These are phyloP conservation scores for Xylaria sp. DNA, from an alignment of 2,329 filamentous ascomycete genomes.

Conservation along the genomic window DNA sequence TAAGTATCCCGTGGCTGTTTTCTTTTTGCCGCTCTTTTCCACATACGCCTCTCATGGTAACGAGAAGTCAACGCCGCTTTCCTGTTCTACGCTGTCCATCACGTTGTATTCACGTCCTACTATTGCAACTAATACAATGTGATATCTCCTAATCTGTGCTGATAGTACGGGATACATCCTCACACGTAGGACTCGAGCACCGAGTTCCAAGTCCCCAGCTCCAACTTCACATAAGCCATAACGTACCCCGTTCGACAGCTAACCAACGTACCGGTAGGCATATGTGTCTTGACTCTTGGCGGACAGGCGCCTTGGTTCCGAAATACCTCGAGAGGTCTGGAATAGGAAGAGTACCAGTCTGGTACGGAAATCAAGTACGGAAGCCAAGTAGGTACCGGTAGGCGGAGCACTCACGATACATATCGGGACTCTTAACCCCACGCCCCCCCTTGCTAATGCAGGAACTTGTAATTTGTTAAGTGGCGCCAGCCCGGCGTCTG, in stretches of 20 bases:
- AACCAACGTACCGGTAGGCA: background rate
- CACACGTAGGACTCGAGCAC: too few species aligned
- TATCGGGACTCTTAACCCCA: constrained; percentile 5
- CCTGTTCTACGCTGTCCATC: background rate
- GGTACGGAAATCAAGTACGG: too few species aligned
- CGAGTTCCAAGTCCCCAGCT: background rate
- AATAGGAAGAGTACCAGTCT: too few species aligned
- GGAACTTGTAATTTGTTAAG: constrained; percentile 19
- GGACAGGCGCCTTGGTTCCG: background rate
- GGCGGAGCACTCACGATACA: too few species aligned
- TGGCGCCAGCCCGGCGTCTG: constrained; percentile 16
- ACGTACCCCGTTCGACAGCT: background rate
- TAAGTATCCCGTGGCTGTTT: background rate
- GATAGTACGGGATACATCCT: background rate
- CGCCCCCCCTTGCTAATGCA: constrained; percentile 16
- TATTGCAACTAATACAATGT: background rate
- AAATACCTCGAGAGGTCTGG: too few species aligned
- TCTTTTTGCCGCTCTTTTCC: background rate
- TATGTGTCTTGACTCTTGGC: background rate
- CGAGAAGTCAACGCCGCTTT: background rate
- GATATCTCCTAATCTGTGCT: background rate
- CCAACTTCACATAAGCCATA: background rate
- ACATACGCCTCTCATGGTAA: background rate
- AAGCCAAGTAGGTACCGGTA: too few species aligned
- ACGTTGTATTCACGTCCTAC: background rate